These are phyloP conservation scores for Alloteropsis angusta DNA, from an alignment of 202 grass and related monocot species.

Conservation along the genomic window DNA sequence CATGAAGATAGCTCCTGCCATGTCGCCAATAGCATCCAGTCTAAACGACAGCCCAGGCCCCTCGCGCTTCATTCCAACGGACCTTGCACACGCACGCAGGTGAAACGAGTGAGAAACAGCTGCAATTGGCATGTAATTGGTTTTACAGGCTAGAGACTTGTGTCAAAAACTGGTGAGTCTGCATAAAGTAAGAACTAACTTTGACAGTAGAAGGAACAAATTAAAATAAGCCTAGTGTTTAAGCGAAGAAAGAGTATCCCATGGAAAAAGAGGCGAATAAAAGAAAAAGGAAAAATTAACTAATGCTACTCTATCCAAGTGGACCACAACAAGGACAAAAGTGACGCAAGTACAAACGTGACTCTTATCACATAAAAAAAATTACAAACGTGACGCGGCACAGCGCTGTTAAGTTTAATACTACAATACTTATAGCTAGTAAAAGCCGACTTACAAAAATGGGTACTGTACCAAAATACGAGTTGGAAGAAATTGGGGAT, in stretches of 20 bases:
- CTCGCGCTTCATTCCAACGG: slow-evolving; percentile 22
- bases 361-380: background rate
- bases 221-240: background rate
- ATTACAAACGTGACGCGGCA: background rate
- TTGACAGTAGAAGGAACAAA: background rate
- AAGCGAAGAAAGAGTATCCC: background rate
- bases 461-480: background rate
- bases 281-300: background rate
- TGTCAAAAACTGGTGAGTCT: background rate
- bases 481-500: no score
- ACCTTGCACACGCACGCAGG: slow-evolving; percentile 5
- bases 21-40: background rate
- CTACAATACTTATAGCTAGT: no score
- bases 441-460: background rate
- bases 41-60: background rate
- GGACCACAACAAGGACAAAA: background rate
- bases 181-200: background rate
- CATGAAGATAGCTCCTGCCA: slow-evolving; percentile 65
- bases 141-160: background rate
- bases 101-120: background rate
- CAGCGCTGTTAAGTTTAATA: background rate
- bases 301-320: background rate
- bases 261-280: background rate
- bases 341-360: background rate
- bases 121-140: background rate